A percentile compares a stretch with the other conserved stretches of the same genome.
Conservation (phyloP, 495 filamentous ascomycete genomes). For the Talaromyces liani region DNA sequence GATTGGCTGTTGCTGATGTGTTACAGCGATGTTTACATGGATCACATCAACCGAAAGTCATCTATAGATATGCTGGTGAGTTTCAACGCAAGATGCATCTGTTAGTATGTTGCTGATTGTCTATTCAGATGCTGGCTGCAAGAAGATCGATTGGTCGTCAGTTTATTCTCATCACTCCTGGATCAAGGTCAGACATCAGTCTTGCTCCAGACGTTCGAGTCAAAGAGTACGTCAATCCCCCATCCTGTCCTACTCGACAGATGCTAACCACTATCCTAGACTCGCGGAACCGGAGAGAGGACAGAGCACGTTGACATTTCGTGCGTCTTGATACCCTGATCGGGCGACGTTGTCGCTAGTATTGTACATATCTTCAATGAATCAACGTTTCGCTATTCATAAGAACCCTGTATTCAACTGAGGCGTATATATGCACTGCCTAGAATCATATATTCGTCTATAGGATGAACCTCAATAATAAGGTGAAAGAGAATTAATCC, state of each 20-base stretch:
- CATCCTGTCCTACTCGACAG: not conserved
- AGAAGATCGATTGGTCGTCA: conserved; percentile 80
- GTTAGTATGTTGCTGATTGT: conserved; percentile 12
- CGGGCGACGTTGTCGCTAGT: not conserved
- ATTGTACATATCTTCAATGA: not conserved
- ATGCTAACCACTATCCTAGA: conserved; percentile 1
- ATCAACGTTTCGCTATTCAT: not conserved
- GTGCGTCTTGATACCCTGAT: not conserved
- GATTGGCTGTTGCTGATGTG: conserved; percentile 14
- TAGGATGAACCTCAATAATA: not conserved
- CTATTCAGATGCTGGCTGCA: conserved; percentile 66
- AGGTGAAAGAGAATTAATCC: not conserved
- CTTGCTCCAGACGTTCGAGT: conserved; percentile 74
- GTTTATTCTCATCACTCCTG: conserved; percentile 95
- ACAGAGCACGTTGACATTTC: conserved; percentile 7
- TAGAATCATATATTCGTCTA: not conserved
- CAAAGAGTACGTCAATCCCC: conserved; percentile 54
- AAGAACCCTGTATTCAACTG: no score
- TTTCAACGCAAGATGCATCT: conserved; percentile 9
- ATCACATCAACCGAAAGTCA: conserved; percentile 87
- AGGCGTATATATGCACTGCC: no score
- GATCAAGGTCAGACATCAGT: conserved; percentile 65
- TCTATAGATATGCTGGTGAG: conserved; percentile 92
- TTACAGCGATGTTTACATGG: conserved; percentile 91
- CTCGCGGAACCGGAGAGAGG: conserved; percentile 8